Evolutionary conservation across 495 filamentous ascomycete species (phyloP).

Genomic region (Jackrogersella multiformis): DNA sequence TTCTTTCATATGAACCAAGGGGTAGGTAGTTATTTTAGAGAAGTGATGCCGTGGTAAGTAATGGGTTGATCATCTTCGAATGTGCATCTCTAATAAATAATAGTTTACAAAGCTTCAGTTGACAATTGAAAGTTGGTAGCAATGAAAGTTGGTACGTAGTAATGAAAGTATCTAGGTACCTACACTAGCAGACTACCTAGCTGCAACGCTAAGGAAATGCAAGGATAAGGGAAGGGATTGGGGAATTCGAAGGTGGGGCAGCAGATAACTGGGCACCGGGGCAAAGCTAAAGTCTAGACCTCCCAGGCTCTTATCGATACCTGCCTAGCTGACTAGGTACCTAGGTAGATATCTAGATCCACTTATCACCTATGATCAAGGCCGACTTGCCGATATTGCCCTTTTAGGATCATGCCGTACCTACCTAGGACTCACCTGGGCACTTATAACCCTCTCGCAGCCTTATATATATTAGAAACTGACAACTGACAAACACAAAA

Average conservation of each 20-base stretch:
- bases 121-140: conserved; percentile 18
- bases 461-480: background rate
- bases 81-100: background rate
- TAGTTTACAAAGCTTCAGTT: conserved; percentile 2
- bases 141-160: too few species aligned
- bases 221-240: conserved; percentile 13
- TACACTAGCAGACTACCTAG: too few species aligned
- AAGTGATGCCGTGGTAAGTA: background rate
- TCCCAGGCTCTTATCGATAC: conserved; percentile 27
- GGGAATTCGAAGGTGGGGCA: conserved; percentile 21
- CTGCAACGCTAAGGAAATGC: conserved; percentile 33
- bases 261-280: too few species aligned
- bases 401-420: conserved; percentile 16
- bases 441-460: conserved; percentile 9
- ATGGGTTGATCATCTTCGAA: background rate
- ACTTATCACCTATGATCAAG: conserved; percentile 8
- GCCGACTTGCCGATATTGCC: conserved; percentile 26
- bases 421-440: background rate
- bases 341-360: background rate
- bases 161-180: too few species aligned
- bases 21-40: background rate
- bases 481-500: background rate
- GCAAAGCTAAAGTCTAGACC: conserved; percentile 7
- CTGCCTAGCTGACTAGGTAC: too few species aligned
- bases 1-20: background rate